Conservation (phyloP, 2,329 filamentous ascomycete genomes). For the Stemphylium vesicarium region DNA sequence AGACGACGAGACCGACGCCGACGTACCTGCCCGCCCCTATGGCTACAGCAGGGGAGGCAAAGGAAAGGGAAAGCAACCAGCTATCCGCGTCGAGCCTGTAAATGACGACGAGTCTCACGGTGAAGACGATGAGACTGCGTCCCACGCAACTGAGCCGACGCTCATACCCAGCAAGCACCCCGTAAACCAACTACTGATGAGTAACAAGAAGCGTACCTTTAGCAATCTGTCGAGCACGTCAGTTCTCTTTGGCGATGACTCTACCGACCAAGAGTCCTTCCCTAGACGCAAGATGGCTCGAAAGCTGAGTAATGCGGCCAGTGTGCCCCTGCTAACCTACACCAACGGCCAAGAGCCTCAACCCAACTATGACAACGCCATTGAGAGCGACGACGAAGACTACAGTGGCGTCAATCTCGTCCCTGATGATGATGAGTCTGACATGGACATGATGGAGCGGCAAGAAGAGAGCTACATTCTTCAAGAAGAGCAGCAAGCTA, state of each 20-base stretch:
- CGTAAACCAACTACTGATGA: constrained; percentile 35
- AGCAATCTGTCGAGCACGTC: constrained; percentile 50
- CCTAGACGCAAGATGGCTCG: constrained; percentile 48
- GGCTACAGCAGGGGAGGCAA: constrained; percentile 42
- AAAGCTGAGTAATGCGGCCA: constrained; percentile 43
- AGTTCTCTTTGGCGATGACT: constrained; percentile 45
- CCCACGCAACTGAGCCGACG: constrained; percentile 33
- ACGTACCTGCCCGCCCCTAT: constrained; percentile 42
- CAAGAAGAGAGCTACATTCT: constrained; percentile 80
- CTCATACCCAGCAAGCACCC: constrained; percentile 38
- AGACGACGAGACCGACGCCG: constrained; percentile 47
- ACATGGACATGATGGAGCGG: constrained; percentile 78
- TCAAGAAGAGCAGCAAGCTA: constrained; percentile 40
- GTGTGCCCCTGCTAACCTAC: constrained; percentile 47
- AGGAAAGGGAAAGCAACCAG: constrained; percentile 45
- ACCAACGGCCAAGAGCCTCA: constrained; percentile 30
- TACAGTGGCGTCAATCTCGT: constrained; percentile 80
- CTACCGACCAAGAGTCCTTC: constrained; percentile 39
- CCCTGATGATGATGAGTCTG: constrained; percentile 74
- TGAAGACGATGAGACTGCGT: constrained; percentile 37
- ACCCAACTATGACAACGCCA: constrained; percentile 43
- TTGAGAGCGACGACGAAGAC: constrained; percentile 55
- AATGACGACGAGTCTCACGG: constrained; percentile 38
- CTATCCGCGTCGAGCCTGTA: constrained; percentile 45
- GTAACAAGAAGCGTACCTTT: constrained; percentile 48